Base-by-base conservation (phyloP, 2,329 filamentous ascomycete genomes). In the Fusarium nanum region DNA sequence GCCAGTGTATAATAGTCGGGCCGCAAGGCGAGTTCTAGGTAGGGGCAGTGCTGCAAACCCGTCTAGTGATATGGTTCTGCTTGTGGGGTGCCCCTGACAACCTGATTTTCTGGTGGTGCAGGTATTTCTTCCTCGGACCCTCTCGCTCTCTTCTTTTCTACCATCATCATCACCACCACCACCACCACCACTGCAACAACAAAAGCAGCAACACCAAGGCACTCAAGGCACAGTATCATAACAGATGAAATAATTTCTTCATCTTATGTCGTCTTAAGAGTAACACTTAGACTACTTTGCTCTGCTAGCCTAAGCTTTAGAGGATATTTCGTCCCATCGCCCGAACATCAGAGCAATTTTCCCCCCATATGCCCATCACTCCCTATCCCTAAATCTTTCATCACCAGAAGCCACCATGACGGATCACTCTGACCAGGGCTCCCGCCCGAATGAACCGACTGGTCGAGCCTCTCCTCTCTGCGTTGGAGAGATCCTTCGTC, bases 31-130 rank as follows among this genome's bases (percentile, higher is more conserved):
- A 50, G 28, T 18, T 7, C 40, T 60, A 37, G 4, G 10, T 28
- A 3, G 7, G 11, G 34, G 34, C 18, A 37, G 34, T 37, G 34
- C 47, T 45, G 40, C 20, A 27, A 11, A n/a, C 18, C 9, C 9
- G 9, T 10, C 12, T 7, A 32, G 10, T 28, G 25, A 20, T 37
- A 20, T 4, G 20, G 18, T 44, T 45, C 32, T 14, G 18, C 61
- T 60, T 45, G 34, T 42, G 14, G 22, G 52, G 47, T 67, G 55
- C 44, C 44, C 27, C n/a, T 30, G 40, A 48, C 23, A 61, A 60
- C 55, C 27, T 49, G 37, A 9, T 27, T 53, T 18, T 66, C 18
- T 47, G 16, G 28, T 49, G 42, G 55, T 54, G 49, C 9, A 54
- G 28, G 28, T 34, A 53, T 66, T 47, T 60, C 28, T 40, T n/a